These are phyloP conservation scores for Cucurbita moschata DNA, from an alignment of 306 rosid genomes.

Conservation along the genomic window DNA sequence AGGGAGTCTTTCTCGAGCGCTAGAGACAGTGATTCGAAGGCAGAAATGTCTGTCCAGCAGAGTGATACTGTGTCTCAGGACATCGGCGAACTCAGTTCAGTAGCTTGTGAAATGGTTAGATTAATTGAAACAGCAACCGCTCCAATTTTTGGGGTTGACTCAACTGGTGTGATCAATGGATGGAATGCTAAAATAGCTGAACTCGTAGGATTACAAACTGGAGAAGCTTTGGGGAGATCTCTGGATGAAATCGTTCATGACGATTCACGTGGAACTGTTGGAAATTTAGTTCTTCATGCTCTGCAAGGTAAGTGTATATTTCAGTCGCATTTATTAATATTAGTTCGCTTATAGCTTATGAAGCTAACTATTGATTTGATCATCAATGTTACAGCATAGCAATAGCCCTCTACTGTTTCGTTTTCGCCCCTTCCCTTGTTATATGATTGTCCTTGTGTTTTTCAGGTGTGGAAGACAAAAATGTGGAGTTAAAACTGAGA, in stretches of 20 bases:
- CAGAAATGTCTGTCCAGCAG: constrained; percentile 8
- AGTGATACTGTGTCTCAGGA: constrained; percentile 18
- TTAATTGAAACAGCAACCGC: constrained; percentile 73
- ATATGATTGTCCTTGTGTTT: background rate
- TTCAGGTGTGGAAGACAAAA: constrained; percentile 65
- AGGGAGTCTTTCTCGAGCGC: constrained; percentile 43
- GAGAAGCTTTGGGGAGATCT: constrained; percentile 58
- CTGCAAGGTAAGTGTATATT: constrained; percentile 38
- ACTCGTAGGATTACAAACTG: constrained; percentile 37
- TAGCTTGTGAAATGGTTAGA: constrained; percentile 72
- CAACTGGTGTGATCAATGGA: constrained; percentile 54
- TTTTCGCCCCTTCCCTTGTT: background rate
- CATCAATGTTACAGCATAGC: background rate
- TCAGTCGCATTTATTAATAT: background rate
- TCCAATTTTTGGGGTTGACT: constrained; percentile 73
- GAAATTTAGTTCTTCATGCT: constrained; percentile 30
- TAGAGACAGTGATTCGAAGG: constrained; percentile 22
- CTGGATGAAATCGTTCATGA: constrained; percentile 43
- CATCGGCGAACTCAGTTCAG: constrained; percentile 45
- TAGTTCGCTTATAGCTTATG: background rate
- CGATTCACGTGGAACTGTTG: constrained; percentile 34
- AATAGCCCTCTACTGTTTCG: background rate
- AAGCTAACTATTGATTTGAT: background rate
- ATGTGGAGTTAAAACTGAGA: constrained; percentile 48
- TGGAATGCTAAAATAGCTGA: constrained; percentile 69